phyloP scores from a whole-genome alignment of 2,329 filamentous ascomycete species.

The Plectosphaerella plurivora region DNA sequence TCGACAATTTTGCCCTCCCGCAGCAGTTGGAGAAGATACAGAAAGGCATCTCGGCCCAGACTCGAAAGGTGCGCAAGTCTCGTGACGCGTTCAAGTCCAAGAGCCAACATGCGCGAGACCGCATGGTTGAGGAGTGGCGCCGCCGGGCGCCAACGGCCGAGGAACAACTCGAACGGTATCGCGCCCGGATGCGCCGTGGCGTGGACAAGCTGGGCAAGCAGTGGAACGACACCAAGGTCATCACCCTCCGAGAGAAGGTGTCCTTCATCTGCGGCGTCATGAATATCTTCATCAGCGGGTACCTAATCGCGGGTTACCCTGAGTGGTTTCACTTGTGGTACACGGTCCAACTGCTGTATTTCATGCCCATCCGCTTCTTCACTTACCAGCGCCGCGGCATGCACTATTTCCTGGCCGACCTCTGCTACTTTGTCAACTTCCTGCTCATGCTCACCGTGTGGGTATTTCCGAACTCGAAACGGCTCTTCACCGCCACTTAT shows the following conservation, averaged over 20 bases:
- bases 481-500: conserved; percentile 86
- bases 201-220: conserved; percentile 82
- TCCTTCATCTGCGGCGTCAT: conserved; percentile 95
- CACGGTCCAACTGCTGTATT: conserved; percentile 79
- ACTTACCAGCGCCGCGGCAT: conserved; percentile 89
- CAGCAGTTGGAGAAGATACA: conserved; percentile 91
- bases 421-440: conserved; percentile 98
- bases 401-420: conserved; percentile 94
- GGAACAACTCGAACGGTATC: conserved; percentile 88
- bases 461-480: conserved; percentile 85
- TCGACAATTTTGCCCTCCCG: conserved; percentile 89
- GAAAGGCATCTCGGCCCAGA: conserved; percentile 75
- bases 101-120: conserved; percentile 75
- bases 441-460: conserved; percentile 78
- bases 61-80: conserved; percentile 77
- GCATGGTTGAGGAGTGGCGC: conserved; percentile 90
- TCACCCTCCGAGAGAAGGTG: conserved; percentile 87
- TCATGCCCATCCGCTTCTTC: conserved; percentile 94
- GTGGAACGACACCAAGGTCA: conserved; percentile 86
- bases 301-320: conserved; percentile 81
- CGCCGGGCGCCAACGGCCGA: conserved; percentile 81
- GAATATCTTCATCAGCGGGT: conserved; percentile 96
- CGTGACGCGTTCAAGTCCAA: conserved; percentile 74
- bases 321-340: conserved; percentile 93
- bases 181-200: conserved; percentile 77